Percentiles rank a stretch among this genome's conserved stretches.
Evolutionary conservation across 768 basidiomycete genomes (phyloP).

Genomic region (Termitomyces sp.): DNA sequence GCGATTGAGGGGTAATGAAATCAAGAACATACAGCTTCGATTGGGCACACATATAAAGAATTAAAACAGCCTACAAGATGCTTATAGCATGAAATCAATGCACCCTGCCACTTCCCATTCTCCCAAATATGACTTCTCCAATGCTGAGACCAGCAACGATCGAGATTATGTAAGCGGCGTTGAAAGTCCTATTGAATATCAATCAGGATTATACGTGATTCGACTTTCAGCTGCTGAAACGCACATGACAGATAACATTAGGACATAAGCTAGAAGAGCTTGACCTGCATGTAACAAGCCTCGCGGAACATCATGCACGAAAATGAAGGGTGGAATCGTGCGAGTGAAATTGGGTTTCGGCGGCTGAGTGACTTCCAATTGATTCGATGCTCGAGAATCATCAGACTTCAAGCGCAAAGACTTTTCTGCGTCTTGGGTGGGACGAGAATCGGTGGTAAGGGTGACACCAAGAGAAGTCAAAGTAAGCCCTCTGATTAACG

Average conservation of each 20-base stretch:
- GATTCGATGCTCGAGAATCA: neutral
- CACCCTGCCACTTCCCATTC: slow-evolving; percentile 29
- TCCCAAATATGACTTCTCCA: slow-evolving; percentile 71
- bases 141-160: slow-evolving; percentile 65
- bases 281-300: slow-evolving; percentile 63
- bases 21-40: neutral
- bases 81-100: slow-evolving; percentile 3
- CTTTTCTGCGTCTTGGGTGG: slow-evolving; percentile 2
- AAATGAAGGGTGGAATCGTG: slow-evolving; percentile 57
- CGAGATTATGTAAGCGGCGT: slow-evolving; percentile 69
- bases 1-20: neutral
- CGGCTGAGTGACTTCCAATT: neutral
- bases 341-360: slow-evolving; percentile 16
- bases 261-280: slow-evolving; percentile 52
- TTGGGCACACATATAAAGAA: neutral
- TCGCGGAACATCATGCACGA: slow-evolving; percentile 62
- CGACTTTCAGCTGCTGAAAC: slow-evolving; percentile 16
- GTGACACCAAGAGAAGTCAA: neutral
- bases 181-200: slow-evolving; percentile 63
- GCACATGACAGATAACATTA: slow-evolving; percentile 84
- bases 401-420: slow-evolving; percentile 1
- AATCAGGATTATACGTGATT: neutral
- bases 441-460: neutral
- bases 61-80: neutral
- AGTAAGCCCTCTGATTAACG: slow-evolving; percentile 9